Conservation (phyloP, 352 stramenopile species). For the Phytophthora kernoviae region DNA sequence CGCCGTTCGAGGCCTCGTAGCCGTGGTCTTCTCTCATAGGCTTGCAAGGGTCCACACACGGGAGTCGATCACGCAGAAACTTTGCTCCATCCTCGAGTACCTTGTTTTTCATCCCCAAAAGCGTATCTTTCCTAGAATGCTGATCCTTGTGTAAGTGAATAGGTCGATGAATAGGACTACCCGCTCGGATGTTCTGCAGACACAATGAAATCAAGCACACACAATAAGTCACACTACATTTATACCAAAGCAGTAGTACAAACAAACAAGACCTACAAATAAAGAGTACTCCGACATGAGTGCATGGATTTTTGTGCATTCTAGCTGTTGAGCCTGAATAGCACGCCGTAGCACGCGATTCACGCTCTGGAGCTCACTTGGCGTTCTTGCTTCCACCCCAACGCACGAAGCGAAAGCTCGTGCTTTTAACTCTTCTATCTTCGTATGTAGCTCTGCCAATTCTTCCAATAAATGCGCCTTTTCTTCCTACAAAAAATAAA, state of each 20-base stretch:
- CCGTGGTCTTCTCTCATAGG: constrained; percentile 41
- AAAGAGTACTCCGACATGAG: constrained; percentile 44
- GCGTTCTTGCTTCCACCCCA: constrained; percentile 17
- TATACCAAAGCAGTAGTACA: background rate
- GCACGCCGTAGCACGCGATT: constrained; percentile 33
- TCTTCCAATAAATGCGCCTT: constrained; percentile 38
- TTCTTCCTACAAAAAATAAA: constrained; percentile 31
- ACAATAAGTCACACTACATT: background rate
- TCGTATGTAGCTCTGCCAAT: constrained; percentile 30
- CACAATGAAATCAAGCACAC: constrained; percentile 5
- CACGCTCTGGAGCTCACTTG: constrained; percentile 28
- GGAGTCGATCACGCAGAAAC: constrained; percentile 31
- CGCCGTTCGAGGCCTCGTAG: constrained; percentile 31
- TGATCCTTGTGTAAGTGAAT: constrained; percentile 35
- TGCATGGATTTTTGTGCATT: constrained; percentile 33
- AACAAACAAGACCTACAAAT: constrained; percentile 25
- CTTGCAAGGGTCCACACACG: constrained; percentile 31
- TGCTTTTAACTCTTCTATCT: constrained; percentile 32
- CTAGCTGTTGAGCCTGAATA: constrained; percentile 33
- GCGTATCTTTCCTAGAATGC: constrained; percentile 16
- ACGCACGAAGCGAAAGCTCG: constrained; percentile 20
- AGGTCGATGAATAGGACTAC: constrained; percentile 35
- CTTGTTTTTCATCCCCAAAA: constrained; percentile 31
- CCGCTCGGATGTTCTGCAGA: constrained; percentile 33
- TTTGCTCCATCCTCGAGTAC: constrained; percentile 30